Percentiles rank a stretch among this genome's conserved stretches.
These are phyloP conservation scores for Annulohypoxylon maeteangense DNA, from an alignment of 495 filamentous ascomycete species.

Conservation along the genomic window DNA sequence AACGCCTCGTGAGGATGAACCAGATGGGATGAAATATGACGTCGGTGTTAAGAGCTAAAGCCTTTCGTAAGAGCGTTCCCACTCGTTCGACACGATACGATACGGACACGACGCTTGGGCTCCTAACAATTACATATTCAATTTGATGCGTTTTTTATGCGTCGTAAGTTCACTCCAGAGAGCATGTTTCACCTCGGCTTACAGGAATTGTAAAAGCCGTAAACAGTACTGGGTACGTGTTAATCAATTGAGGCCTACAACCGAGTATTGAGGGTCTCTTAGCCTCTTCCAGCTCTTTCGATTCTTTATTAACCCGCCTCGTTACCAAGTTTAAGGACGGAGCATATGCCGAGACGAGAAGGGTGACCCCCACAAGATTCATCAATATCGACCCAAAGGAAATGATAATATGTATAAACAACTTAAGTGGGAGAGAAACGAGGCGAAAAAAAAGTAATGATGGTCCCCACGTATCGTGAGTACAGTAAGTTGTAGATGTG, in stretches of 20 bases:
- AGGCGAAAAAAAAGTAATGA: slow-evolving; percentile 22
- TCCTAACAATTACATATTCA: slow-evolving; percentile 31
- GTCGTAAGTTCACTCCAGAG: slow-evolving; percentile 19
- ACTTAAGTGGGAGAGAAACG: slow-evolving; percentile 20
- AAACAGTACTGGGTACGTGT: slow-evolving; percentile 13
- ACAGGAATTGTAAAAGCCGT: slow-evolving; percentile 15
- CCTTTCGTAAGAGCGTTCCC: slow-evolving; percentile 14
- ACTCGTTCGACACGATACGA: slow-evolving; percentile 12
- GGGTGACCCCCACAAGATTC: slow-evolving; percentile 37
- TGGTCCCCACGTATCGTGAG: slow-evolving; percentile 5
- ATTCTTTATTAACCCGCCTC: slow-evolving; percentile 21
- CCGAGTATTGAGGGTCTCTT: background rate
- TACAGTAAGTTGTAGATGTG: slow-evolving; percentile 32
- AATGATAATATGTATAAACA: slow-evolving; percentile 19
- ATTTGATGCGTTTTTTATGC: slow-evolving; percentile 31
- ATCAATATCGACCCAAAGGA: slow-evolving; percentile 27
- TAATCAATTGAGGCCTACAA: slow-evolving; percentile 16
- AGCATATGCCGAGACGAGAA: slow-evolving; percentile 43
- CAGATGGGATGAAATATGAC: slow-evolving; percentile 33
- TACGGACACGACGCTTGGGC: slow-evolving; percentile 14
- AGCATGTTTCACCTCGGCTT: slow-evolving; percentile 43
- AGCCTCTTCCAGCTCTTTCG: slow-evolving; percentile 17
- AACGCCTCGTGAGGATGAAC: slow-evolving; percentile 19
- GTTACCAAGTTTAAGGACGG: slow-evolving; percentile 28
- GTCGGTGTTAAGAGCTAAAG: slow-evolving; percentile 25